Conservation (phyloP, 257 asterid genomes). For the Primulina eburnea region DNA sequence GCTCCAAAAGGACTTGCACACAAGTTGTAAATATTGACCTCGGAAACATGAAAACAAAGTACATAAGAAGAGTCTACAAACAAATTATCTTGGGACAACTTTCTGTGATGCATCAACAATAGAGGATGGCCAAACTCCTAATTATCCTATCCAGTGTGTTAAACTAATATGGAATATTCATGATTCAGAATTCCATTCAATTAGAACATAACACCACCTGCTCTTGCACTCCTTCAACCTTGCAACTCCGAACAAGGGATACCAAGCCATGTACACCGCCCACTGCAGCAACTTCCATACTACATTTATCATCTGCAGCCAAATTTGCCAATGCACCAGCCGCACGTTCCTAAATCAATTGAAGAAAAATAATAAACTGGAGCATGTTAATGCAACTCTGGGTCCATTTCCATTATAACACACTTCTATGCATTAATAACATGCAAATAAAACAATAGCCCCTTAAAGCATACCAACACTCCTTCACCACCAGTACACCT, state of each 20-base stretch:
- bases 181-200: constrained; percentile 5
- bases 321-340: constrained; percentile 91
- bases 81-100: constrained; percentile 5
- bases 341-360: constrained; percentile 69
- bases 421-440: constrained; percentile 2
- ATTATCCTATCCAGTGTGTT: background rate
- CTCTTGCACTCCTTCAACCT: constrained; percentile 86
- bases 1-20: background rate
- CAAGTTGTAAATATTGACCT: constrained; percentile 1
- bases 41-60: constrained; percentile 1
- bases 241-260: constrained; percentile 65
- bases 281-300: constrained; percentile 68
- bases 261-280: constrained; percentile 82
- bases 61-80: background rate
- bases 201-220: constrained; percentile 46
- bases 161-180: constrained; percentile 6
- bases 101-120: constrained; percentile 3
- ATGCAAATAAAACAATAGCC: constrained; percentile 3
- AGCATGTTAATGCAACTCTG: constrained; percentile 11
- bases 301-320: constrained; percentile 96
- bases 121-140: constrained; percentile 5
- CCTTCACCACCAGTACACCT: constrained; percentile 64
- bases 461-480: constrained; percentile 56
- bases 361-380: constrained; percentile 12
- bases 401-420: background rate